Evolutionary conservation across 306 rosid species (phyloP).

Genomic region (Trifolium pratense): DNA sequence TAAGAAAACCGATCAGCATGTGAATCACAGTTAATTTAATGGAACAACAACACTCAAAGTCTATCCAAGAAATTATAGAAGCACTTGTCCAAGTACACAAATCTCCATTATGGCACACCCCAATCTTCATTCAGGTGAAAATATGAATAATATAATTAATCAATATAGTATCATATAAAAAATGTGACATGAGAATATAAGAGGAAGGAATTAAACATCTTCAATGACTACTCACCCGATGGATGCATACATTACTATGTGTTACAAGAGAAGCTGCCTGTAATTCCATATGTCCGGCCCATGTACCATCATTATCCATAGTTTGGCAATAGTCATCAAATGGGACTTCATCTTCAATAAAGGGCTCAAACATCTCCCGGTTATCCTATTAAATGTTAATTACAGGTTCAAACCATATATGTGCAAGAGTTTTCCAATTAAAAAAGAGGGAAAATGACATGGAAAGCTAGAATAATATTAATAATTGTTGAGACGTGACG

Average conservation of each 20-base stretch:
- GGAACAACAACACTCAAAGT: slow-evolving; percentile 19
- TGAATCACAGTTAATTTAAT: slow-evolving; percentile 24
- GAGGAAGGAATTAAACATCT: slow-evolving; percentile 26
- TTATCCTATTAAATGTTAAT: slow-evolving; percentile 59
- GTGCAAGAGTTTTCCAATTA: slow-evolving; percentile 36
- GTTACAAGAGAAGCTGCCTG: slow-evolving; percentile 92
- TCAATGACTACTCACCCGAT: slow-evolving; percentile 53
- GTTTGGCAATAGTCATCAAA: slow-evolving; percentile 75
- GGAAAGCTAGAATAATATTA: neutral
- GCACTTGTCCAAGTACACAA: slow-evolving; percentile 10
- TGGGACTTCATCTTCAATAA: slow-evolving; percentile 87
- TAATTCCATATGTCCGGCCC: slow-evolving; percentile 93
- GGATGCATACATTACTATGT: slow-evolving; percentile 78
- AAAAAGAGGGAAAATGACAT: neutral
- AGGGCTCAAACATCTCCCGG: slow-evolving; percentile 81
- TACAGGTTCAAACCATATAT: slow-evolving; percentile 43
- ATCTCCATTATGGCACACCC: slow-evolving; percentile 27
- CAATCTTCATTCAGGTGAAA: slow-evolving; percentile 20
- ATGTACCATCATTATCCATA: slow-evolving; percentile 83
- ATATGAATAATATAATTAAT: slow-evolving; percentile 34
- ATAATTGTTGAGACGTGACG: neutral
- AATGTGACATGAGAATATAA: slow-evolving; percentile 14
- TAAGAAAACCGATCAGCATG: slow-evolving; percentile 37
- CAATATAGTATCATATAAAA: neutral
- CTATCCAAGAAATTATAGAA: slow-evolving; percentile 25